Percentiles rank a stretch among this genome's conserved stretches.
Conservation (phyloP, 805 yeast genomes). For the Ogataea naganishii region DNA sequence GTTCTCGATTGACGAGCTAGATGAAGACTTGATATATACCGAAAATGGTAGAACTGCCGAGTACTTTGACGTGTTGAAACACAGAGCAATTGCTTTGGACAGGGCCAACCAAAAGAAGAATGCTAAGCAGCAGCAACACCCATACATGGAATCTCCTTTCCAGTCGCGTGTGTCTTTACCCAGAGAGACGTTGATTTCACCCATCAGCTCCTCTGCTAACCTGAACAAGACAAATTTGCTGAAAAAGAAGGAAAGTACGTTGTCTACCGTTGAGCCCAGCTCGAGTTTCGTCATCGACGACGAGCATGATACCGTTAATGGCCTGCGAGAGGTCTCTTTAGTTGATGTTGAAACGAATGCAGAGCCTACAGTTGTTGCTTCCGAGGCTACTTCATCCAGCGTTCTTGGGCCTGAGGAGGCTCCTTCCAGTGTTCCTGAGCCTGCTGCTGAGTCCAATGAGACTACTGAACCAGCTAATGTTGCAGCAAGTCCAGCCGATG, state of each 20-base stretch:
- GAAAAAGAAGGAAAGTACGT: conserved; percentile 5
- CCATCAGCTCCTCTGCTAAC: conserved; percentile 12
- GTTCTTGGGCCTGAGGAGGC: too few species aligned
- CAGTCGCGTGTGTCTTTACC: conserved; percentile 16
- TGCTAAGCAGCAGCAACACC: conserved; percentile 9
- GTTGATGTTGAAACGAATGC: too few species aligned
- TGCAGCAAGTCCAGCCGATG: conserved; percentile 2
- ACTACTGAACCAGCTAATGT: conserved; percentile 2
- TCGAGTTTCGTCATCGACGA: too few species aligned
- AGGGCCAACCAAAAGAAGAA: conserved; percentile 7
- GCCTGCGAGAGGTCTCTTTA: too few species aligned
- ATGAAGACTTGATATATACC: conserved; percentile 42
- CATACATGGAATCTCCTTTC: not conserved
- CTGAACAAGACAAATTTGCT: conserved; percentile 3
- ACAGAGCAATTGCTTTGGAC: conserved; percentile 38
- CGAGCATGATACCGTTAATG: too few species aligned
- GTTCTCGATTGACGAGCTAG: conserved; percentile 58
- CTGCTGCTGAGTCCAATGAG: too few species aligned
- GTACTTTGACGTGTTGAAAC: conserved; percentile 63
- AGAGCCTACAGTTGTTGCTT: too few species aligned
- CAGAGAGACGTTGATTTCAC: conserved; percentile 24
- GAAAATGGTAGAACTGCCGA: conserved; percentile 38
- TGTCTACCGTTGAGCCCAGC: too few species aligned
- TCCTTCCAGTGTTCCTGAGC: too few species aligned
- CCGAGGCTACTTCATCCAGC: too few species aligned